Evolutionary conservation across 2,329 filamentous ascomycete genomes (phyloP), one percentile per base, ranked within the genome.

Genomic region (Magnaporthiopsis rhizophila): DNA sequence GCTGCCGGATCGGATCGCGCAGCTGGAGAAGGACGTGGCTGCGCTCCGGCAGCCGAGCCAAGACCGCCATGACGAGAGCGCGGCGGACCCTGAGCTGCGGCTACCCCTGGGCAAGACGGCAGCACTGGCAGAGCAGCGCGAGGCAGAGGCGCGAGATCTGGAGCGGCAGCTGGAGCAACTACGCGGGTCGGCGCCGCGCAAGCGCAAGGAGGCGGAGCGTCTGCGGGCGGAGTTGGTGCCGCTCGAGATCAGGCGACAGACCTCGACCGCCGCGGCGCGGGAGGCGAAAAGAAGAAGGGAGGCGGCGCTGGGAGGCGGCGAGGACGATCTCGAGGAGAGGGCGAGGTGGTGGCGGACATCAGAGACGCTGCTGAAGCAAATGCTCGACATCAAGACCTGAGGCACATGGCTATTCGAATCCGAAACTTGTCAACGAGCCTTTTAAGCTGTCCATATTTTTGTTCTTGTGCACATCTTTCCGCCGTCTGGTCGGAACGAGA

Each of bases 301-400:
- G 70, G 82, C 82, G 13, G 82, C 86, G 11, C 77, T 87, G 9
- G 85, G 86, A 6, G 85, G 85, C 6, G 88, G 87, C 7, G 85
- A 85, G 21, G 89, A 92, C 69, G 89, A 93, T 70, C 74, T 92
- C 38, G 90, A 93, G 73, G 88, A 90, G 74, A 83, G 86, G 69
- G 90, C 88, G 7, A 80, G 89, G 68, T 94, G 90, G 90, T 86
- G 87, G 76, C 83, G 85, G 68, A 87, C 87, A 24, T 86, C 85
- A n/a, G 89, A 92, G 71, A 77, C 78, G 11, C 82, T 80, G 15
- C 73, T 92, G 73, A 85, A 78, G 71, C 80, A 83, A 65, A 85
- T 90, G 76, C 72, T 92, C 24, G 60, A 62, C 18, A 62, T 56
- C 38, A 62, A 62, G 26, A 26, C 3, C n/a, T 62, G 34, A 62